phyloP scores from a whole-genome alignment of 1,284 basidiomycete genomes.

The Puccinia horiana region DNA sequence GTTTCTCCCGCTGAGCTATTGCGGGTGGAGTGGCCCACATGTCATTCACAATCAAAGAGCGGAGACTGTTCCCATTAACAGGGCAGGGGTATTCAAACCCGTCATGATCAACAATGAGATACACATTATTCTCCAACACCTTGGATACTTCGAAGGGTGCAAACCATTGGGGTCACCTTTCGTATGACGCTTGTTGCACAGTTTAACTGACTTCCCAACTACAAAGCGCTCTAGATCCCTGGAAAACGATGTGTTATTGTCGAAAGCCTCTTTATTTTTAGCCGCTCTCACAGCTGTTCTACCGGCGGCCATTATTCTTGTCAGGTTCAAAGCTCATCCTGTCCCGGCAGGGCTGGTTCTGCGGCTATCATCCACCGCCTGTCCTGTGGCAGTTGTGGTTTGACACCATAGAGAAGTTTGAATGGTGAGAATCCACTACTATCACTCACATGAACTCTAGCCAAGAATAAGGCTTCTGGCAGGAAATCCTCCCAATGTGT shows the following conservation, averaged over 20 bases:
- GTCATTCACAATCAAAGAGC: too few relatives aligned
- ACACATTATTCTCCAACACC: constrained; percentile 1
- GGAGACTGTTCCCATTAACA: too few relatives aligned
- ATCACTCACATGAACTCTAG: too few relatives aligned
- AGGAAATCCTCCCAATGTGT: neutral
- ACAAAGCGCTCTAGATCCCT: neutral
- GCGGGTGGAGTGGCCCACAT: neutral
- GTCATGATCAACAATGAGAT: neutral
- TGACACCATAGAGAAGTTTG: too few relatives aligned
- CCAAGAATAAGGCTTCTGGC: too few relatives aligned
- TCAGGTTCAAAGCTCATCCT: neutral
- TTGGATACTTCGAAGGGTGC: neutral
- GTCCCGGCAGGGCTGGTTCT: too few relatives aligned
- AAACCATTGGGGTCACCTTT: constrained; percentile 9
- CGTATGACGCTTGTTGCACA: neutral
- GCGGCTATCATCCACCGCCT: too few relatives aligned
- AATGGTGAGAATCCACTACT: too few relatives aligned
- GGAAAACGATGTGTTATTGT: too few relatives aligned
- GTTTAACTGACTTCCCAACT: neutral
- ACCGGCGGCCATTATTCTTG: neutral
- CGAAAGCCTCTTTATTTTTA: neutral
- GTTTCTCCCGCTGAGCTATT: neutral
- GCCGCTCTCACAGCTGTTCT: too few relatives aligned
- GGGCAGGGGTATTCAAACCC: neutral
- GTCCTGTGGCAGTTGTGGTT: too few relatives aligned